Percentiles rank a stretch among this genome's conserved stretches.
These are phyloP conservation scores for Zangia roseola DNA, from an alignment of 768 basidiomycete species.

Conservation along the genomic window DNA sequence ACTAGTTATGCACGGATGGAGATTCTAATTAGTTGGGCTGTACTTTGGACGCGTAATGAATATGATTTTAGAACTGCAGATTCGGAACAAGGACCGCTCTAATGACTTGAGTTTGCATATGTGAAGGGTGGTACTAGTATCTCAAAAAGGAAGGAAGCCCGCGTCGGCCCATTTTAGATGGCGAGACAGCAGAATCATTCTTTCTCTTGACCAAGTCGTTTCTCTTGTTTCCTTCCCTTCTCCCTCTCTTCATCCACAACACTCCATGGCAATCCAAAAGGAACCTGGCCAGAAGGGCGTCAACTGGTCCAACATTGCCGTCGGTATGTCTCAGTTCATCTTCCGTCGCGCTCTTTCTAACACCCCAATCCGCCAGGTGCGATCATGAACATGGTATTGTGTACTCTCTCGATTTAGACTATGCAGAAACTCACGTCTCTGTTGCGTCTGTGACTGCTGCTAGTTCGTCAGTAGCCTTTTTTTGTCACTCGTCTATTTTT, in stretches of 20 bases:
- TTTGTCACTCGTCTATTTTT: constrained; percentile 5
- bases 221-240: constrained; percentile 13
- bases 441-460: neutral
- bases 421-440: constrained; percentile 8
- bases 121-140: constrained; percentile 2
- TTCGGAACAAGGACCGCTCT: no score
- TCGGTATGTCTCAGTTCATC: constrained; percentile 55
- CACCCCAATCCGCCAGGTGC: constrained; percentile 54
- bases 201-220: constrained; percentile 1
- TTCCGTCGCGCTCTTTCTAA: constrained; percentile 20
- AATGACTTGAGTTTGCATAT: neutral
- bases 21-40: constrained; percentile 20
- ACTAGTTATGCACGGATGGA: constrained; percentile 24
- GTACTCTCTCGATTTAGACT: constrained; percentile 32
- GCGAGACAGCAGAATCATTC: neutral
- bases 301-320: constrained; percentile 93
- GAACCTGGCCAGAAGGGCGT: constrained; percentile 91
- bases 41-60: constrained; percentile 21
- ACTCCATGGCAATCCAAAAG: constrained; percentile 73
- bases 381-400: constrained; percentile 95
- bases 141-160: constrained; percentile 2
- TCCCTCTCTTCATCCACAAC: constrained; percentile 15
- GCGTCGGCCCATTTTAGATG: constrained; percentile 10
- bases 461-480: constrained; percentile 46
- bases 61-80: neutral